Evolutionary conservation across 768 basidiomycete genomes (phyloP).

Genomic region (Naganishia onofrii): DNA sequence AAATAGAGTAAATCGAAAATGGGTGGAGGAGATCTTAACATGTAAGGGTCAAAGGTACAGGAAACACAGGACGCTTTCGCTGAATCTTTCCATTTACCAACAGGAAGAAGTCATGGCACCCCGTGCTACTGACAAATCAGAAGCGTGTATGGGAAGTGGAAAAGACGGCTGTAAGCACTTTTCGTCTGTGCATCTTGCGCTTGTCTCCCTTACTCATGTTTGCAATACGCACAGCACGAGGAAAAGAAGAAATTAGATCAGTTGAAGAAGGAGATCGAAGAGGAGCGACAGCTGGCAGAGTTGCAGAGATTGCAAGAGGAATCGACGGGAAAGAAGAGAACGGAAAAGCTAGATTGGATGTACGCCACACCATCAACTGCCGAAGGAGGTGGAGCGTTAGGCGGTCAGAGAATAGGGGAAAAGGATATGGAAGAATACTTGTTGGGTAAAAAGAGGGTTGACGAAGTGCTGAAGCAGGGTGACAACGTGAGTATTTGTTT

Average conservation of each 20-base stretch:
- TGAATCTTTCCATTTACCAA: conserved; percentile 19
- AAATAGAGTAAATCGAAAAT: conserved; percentile 61
- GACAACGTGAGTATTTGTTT: conserved; percentile 68
- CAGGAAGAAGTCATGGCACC: conserved; percentile 82
- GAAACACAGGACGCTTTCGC: too few species aligned
- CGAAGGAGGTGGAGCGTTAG: conserved; percentile 66
- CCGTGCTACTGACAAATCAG: conserved; percentile 96
- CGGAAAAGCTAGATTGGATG: conserved; percentile 98
- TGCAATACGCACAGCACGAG: conserved; percentile 64
- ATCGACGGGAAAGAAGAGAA: conserved; percentile 88
- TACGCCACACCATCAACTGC: conserved; percentile 95
- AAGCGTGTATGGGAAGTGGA: conserved; percentile 99
- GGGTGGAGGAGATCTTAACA: conserved; percentile 96
- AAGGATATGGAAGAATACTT: conserved; percentile 96
- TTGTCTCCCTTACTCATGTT: conserved; percentile 15
- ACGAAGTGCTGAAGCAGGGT: conserved; percentile 79
- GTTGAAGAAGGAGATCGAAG: conserved; percentile 94
- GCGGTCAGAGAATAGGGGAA: conserved; percentile 46
- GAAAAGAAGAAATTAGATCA: conserved; percentile 98
- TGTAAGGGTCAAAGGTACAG: too few species aligned
- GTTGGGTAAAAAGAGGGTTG: conserved; percentile 94
- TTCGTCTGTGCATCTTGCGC: conserved; percentile 32
- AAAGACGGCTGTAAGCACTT: conserved; percentile 77
- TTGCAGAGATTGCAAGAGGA: conserved; percentile 92
- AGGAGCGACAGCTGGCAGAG: conserved; percentile 93